Percentiles rank a stretch among this genome's conserved stretches.
Conservation (phyloP, 2,329 filamentous ascomycete genomes). For the Colletotrichum sp. region DNA sequence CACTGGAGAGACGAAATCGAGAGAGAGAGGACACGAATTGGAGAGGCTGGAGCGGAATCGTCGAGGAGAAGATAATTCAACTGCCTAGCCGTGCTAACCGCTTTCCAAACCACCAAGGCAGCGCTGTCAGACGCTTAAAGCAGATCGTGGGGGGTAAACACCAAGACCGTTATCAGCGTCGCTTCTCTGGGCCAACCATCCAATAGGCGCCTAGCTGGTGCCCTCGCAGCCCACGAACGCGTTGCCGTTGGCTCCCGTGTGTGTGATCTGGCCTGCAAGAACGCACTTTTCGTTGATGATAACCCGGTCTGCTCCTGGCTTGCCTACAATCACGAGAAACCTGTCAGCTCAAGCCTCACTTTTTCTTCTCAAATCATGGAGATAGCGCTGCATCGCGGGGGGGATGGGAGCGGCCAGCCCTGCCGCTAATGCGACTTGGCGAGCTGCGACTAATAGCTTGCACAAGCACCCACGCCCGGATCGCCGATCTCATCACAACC, state of each 20-base stretch:
- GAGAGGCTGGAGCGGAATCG: not conserved
- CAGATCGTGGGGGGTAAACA: not conserved
- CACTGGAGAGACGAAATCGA: fast-evolving
- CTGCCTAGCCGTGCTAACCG: slow-evolving; percentile 7
- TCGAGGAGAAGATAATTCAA: not conserved
- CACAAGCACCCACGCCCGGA: slow-evolving; percentile 3
- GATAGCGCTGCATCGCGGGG: not conserved
- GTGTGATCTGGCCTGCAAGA: slow-evolving; percentile 70
- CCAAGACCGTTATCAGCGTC: not conserved
- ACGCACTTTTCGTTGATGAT: slow-evolving; percentile 64
- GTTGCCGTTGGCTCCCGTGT: slow-evolving; percentile 73
- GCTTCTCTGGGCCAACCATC: not conserved
- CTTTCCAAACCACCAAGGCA: not conserved
- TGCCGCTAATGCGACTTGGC: slow-evolving; percentile 4
- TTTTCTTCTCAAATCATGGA: not conserved
- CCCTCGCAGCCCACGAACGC: slow-evolving; percentile 66
- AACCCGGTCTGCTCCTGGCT: slow-evolving; percentile 71
- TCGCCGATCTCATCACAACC: slow-evolving; percentile 9
- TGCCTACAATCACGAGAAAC: slow-evolving; percentile 40
- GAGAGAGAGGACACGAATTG: not conserved
- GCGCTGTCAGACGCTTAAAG: not conserved
- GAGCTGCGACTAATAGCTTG: not conserved
- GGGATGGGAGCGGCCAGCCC: not conserved
- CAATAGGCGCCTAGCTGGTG: not conserved
- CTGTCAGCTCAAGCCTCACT: not conserved